Conservation (phyloP, 371 early-diverging fungal genomes). For the Nematocida ironsii region DNA sequence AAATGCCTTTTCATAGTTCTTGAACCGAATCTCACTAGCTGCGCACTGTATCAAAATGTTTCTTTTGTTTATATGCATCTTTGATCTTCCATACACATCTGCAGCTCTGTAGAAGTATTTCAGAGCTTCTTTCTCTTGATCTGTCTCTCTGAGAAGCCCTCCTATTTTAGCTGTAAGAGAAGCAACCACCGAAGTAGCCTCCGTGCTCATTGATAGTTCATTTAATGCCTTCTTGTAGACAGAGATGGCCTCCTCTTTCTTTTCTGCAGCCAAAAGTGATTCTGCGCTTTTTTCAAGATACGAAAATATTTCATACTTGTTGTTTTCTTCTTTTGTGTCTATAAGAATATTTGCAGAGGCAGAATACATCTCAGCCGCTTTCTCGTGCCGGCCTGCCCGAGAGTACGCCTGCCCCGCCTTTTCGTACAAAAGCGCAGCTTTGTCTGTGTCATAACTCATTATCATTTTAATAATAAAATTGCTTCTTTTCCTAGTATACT, state of each 20-base stretch:
- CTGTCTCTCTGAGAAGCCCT: constrained; percentile 12
- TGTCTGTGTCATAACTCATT: constrained; percentile 8
- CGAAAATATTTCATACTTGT: constrained; percentile 22
- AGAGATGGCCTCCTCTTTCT: constrained; percentile 6
- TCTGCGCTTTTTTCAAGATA: constrained; percentile 51
- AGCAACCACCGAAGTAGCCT: constrained; percentile 33
- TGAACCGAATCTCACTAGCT: constrained; percentile 35
- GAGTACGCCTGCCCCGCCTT: constrained; percentile 44
- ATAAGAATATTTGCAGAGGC: constrained; percentile 41
- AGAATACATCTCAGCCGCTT: constrained; percentile 47
- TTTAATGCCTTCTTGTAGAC: constrained; percentile 24
- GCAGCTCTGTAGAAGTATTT: constrained; percentile 48
- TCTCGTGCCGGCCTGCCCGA: constrained; percentile 9
- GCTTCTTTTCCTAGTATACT: constrained; percentile 27
- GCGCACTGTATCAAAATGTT: constrained; percentile 44
- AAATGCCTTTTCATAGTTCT: constrained; percentile 55
- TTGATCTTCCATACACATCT: constrained; percentile 27
- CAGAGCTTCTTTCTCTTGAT: constrained; percentile 44
- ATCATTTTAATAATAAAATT: constrained; percentile 22
- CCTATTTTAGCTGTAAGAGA: constrained; percentile 39
- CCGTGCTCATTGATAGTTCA: neutral
- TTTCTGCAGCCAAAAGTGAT: constrained; percentile 44
- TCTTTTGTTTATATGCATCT: constrained; percentile 52
- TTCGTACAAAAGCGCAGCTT: constrained; percentile 36
- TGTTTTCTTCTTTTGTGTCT: constrained; percentile 35